phyloP scores from a whole-genome alignment of 208 protist species.

The Phytomonas sp. region DNA sequence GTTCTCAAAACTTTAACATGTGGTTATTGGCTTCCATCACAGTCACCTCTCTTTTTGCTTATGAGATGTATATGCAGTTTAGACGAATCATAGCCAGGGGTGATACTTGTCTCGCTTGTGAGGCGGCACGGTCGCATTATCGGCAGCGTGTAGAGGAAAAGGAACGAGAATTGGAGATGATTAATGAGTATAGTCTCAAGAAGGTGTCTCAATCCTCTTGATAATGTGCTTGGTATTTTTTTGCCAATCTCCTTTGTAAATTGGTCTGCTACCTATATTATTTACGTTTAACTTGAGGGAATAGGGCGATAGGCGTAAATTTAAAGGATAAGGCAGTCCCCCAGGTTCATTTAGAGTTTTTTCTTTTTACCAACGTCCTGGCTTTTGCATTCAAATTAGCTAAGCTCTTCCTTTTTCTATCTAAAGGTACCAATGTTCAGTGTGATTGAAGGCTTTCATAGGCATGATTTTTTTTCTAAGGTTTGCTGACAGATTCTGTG shows the following conservation, averaged over 20 bases:
- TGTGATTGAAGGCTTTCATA: neutral
- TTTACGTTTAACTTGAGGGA: neutral
- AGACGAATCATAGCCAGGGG: conserved; percentile 54
- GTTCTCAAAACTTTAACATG: conserved; percentile 72
- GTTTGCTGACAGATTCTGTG: neutral
- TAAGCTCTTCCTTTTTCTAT: neutral
- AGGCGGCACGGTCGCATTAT: conserved; percentile 76
- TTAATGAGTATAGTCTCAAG: neutral
- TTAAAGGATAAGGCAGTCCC: neutral
- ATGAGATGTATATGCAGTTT: conserved; percentile 69
- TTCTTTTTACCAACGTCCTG: neutral
- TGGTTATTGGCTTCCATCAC: neutral
- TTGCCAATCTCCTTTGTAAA: neutral
- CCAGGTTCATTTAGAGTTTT: neutral
- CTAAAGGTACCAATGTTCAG: neutral
- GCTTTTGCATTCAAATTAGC: neutral
- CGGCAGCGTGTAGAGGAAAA: conserved; percentile 54
- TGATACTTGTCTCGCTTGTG: conserved; percentile 79
- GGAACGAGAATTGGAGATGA: conserved; percentile 35
- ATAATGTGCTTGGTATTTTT: neutral
- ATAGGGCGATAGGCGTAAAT: neutral
- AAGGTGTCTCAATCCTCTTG: neutral
- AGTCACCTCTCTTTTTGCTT: conserved; percentile 26
- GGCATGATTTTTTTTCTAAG: neutral
- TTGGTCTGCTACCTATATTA: neutral